phyloP scores from a whole-genome alignment of 495 filamentous ascomycete genomes.

The Rhizodiscina lignyota region DNA sequence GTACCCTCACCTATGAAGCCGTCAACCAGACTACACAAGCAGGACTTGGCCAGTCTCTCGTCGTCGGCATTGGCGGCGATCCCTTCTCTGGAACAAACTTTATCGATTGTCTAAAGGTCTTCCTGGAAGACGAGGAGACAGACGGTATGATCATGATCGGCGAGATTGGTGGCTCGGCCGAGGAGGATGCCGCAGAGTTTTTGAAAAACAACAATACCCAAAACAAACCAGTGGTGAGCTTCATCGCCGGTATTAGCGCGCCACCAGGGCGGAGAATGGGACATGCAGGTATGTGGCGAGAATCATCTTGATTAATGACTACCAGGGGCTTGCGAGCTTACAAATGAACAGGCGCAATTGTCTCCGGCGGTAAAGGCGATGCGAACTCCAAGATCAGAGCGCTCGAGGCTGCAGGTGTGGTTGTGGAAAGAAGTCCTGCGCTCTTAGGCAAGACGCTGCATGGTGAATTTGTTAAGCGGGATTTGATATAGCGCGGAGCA shows the following conservation, averaged over 20 bases:
- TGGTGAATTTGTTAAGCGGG: slow-evolving; percentile 87
- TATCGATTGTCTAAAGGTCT: slow-evolving; percentile 95
- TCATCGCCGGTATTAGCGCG: slow-evolving; percentile 96
- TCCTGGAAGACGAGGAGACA: slow-evolving; percentile 89
- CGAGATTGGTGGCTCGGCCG: slow-evolving; percentile 92
- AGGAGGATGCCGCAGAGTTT: slow-evolving; percentile 96
- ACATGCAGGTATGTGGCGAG: slow-evolving; percentile 51
- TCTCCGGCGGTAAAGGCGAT: slow-evolving; percentile 91
- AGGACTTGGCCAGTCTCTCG: slow-evolving; percentile 91
- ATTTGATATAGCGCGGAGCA: slow-evolving; percentile 88
- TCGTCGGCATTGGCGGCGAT: slow-evolving; percentile 96
- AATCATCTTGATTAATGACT: background rate
- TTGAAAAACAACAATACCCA: slow-evolving; percentile 74
- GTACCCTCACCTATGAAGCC: slow-evolving; percentile 97
- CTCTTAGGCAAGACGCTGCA: slow-evolving; percentile 79
- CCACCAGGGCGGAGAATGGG: slow-evolving; percentile 95
- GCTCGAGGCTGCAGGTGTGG: slow-evolving; percentile 80
- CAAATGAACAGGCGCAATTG: slow-evolving; percentile 66
- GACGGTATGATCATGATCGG: slow-evolving; percentile 99
- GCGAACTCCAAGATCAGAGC: slow-evolving; percentile 95
- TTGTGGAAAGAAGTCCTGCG: slow-evolving; percentile 92
- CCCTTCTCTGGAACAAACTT: slow-evolving; percentile 99
- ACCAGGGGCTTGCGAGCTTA: slow-evolving; percentile 5
- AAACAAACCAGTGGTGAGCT: slow-evolving; percentile 93
- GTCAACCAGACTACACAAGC: slow-evolving; percentile 98